A percentile compares a stretch with the other conserved stretches of the same genome.
phyloP scores from a whole-genome alignment of 768 basidiomycete species.

The Coprinellus aureogranulatus region DNA sequence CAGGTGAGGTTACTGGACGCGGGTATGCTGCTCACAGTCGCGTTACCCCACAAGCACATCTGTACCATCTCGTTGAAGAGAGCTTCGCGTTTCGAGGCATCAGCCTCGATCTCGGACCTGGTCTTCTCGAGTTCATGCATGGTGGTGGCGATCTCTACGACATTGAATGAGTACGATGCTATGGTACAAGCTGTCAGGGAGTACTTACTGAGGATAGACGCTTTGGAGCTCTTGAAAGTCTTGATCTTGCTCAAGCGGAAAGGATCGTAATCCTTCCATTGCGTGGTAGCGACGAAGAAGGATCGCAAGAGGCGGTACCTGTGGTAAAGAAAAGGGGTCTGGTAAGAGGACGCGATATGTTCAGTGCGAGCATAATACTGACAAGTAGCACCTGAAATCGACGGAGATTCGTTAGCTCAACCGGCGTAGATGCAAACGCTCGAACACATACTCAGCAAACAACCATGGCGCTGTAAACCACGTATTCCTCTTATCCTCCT shows the following conservation, averaged over 20 bases:
- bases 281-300: conserved; percentile 60
- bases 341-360: no score
- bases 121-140: conserved; percentile 64
- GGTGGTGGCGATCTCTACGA: conserved; percentile 66
- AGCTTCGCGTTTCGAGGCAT: conserved; percentile 55
- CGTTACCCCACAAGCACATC: conserved; percentile 94
- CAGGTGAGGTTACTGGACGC: background rate
- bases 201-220: conserved; percentile 73
- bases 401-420: background rate
- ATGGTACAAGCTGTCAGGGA: background rate
- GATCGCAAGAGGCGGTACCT: conserved; percentile 85
- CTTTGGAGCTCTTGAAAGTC: conserved; percentile 76
- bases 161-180: background rate
- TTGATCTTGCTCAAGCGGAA: conserved; percentile 78
- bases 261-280: conserved; percentile 81
- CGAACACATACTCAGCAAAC: conserved; percentile 77
- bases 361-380: conserved; percentile 21
- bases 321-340: no score
- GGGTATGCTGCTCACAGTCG: conserved; percentile 53
- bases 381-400: conserved; percentile 68
- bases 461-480: conserved; percentile 97
- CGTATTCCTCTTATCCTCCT: conserved; percentile 49
- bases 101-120: conserved; percentile 40
- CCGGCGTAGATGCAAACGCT: background rate
- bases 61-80: conserved; percentile 85